Evolutionary conservation across 2,329 filamentous ascomycete species (phyloP).

Genomic region (Zopfia rhizophila): DNA sequence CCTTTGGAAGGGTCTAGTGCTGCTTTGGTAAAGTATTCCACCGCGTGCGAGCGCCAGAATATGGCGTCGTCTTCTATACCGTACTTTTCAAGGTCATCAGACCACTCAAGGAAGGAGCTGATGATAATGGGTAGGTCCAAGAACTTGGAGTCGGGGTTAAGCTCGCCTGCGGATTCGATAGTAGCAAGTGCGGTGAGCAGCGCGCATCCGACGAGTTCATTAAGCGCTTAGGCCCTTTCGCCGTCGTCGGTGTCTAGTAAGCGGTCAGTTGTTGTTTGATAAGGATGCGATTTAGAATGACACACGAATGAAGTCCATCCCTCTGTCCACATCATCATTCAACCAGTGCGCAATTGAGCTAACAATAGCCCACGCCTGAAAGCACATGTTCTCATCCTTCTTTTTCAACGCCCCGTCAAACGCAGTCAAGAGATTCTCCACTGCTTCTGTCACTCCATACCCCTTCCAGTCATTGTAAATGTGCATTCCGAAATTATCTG

Average conservation of each 20-base stretch:
- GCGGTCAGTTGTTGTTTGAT: not conserved
- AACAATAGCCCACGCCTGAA: too few relatives aligned
- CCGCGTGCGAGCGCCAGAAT: slow-evolving; percentile 23
- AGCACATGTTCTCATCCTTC: too few relatives aligned
- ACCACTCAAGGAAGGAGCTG: slow-evolving; percentile 21
- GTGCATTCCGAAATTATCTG: too few relatives aligned
- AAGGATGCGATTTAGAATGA: not conserved
- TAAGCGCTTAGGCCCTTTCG: slow-evolving; percentile 13
- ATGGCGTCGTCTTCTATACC: slow-evolving; percentile 28
- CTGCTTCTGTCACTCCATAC: too few relatives aligned
- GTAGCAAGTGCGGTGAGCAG: slow-evolving; percentile 22
- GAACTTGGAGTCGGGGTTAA: slow-evolving; percentile 29
- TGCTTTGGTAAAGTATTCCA: slow-evolving; percentile 26
- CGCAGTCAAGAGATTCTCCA: too few relatives aligned
- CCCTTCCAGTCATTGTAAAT: too few relatives aligned
- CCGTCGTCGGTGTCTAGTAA: slow-evolving; percentile 23
- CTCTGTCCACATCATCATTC: too few relatives aligned
- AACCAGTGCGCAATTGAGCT: too few relatives aligned
- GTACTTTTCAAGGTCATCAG: slow-evolving; percentile 21
- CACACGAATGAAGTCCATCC: too few relatives aligned
- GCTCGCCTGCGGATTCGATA: slow-evolving; percentile 26
- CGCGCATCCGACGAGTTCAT: slow-evolving; percentile 24
- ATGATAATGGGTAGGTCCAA: slow-evolving; percentile 32
- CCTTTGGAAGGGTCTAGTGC: slow-evolving; percentile 24
- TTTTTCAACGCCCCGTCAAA: too few relatives aligned